A percentile compares a stretch with the other conserved stretches of the same genome.
These are phyloP conservation scores for Mycena rebaudengoi DNA, from an alignment of 768 basidiomycete genomes.

Conservation along the genomic window DNA sequence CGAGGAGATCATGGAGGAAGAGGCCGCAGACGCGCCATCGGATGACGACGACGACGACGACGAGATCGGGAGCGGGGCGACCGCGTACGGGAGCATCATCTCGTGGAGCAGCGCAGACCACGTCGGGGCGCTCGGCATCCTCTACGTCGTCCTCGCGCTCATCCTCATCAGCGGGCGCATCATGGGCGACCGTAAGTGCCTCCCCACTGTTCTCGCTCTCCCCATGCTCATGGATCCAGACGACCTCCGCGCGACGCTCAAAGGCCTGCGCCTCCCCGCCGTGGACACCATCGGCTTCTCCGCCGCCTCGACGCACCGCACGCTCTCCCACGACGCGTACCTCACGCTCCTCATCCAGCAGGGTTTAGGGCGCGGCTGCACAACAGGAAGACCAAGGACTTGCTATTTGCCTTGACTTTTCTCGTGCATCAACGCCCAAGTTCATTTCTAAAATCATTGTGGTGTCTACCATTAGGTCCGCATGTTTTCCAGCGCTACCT, in stretches of 20 bases:
- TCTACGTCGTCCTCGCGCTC: conserved; percentile 83
- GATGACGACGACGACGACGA: conserved; percentile 62
- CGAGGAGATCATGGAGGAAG: conserved; percentile 60
- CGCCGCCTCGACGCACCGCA: conserved; percentile 56
- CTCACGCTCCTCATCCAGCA: conserved; percentile 72
- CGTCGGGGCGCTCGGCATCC: conserved; percentile 72
- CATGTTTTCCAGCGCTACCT: background rate
- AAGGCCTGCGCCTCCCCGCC: conserved; percentile 69
- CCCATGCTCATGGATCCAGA: conserved; percentile 48
- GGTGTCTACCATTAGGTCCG: too few species aligned
- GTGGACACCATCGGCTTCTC: conserved; percentile 59
- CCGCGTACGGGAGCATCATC: conserved; percentile 69
- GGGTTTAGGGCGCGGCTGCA: too few species aligned
- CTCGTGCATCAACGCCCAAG: too few species aligned
- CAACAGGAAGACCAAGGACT: too few species aligned
- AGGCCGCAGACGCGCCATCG: conserved; percentile 55
- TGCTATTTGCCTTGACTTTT: too few species aligned
- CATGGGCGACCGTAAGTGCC: conserved; percentile 74
- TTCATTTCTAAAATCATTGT: too few species aligned
- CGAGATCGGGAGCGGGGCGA: conserved; percentile 45
- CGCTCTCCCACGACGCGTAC: conserved; percentile 69
- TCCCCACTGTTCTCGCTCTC: background rate
- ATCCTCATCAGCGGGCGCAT: conserved; percentile 84
- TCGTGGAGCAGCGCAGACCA: conserved; percentile 78
- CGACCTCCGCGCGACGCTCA: conserved; percentile 76